Percentiles rank a stretch among this genome's conserved stretches.
These are phyloP conservation scores for Bacidia rubella DNA, from an alignment of 495 filamentous ascomycete species.

Conservation along the genomic window DNA sequence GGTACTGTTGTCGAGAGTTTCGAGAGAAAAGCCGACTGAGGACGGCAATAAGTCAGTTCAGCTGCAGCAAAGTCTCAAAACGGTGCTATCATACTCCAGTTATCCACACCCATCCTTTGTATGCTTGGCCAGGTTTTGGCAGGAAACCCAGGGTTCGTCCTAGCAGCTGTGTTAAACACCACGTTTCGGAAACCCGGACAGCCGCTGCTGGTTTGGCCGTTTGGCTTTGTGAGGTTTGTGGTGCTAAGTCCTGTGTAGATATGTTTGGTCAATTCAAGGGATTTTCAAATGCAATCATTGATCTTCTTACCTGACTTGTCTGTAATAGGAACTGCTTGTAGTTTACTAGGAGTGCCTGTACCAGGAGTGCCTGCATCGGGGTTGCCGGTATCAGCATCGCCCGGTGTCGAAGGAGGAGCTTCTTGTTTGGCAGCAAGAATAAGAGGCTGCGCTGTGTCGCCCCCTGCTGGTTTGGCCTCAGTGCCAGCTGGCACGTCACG, in stretches of 20 bases:
- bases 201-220: neutral
- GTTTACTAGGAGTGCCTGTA: no score
- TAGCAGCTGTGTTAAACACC: constrained; percentile 17
- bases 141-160: constrained; percentile 10
- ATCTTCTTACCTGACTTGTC: no score
- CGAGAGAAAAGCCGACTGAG: constrained; percentile 17
- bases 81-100: constrained; percentile 1
- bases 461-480: neutral
- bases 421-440: no score
- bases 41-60: no score
- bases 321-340: no score
- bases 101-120: constrained; percentile 8
- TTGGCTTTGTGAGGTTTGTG: neutral
- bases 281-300: no score
- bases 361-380: no score
- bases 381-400: no score
- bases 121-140: constrained; percentile 13
- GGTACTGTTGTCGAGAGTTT: constrained; percentile 4
- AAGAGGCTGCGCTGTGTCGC: neutral
- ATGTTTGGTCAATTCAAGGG: no score
- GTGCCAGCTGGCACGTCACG: neutral
- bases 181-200: constrained; percentile 14
- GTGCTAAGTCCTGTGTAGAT: neutral
- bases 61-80: neutral
- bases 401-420: no score